These are phyloP conservation scores for Spencermartinsiella ligniputridi DNA, from an alignment of 1,139 yeast species.

Conservation along the genomic window DNA sequence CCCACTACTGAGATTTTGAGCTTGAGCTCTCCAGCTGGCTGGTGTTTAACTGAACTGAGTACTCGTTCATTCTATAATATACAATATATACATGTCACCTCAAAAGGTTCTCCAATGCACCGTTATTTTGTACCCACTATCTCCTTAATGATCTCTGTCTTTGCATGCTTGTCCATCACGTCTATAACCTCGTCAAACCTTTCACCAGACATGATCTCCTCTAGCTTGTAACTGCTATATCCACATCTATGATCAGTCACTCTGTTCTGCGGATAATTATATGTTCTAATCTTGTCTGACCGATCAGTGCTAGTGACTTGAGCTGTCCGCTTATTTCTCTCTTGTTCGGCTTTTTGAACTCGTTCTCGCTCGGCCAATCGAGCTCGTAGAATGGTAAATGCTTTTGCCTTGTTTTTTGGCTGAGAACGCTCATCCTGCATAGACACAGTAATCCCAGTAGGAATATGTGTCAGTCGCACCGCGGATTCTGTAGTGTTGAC, in stretches of 20 bases:
- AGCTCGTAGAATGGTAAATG: slow-evolving; percentile 75
- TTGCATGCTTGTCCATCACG: slow-evolving; percentile 46
- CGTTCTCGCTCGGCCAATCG: slow-evolving; percentile 80
- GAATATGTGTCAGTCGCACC: slow-evolving; percentile 85
- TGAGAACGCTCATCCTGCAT: slow-evolving; percentile 97
- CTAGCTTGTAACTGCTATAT: slow-evolving; percentile 69
- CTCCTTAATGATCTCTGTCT: slow-evolving; percentile 42
- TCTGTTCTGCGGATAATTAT: slow-evolving; percentile 87
- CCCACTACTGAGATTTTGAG: too few species aligned
- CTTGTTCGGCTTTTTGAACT: slow-evolving; percentile 58
- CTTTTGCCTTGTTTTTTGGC: slow-evolving; percentile 93
- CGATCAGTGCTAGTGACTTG: slow-evolving; percentile 89
- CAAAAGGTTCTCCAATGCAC: too few species aligned
- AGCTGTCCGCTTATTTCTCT: slow-evolving; percentile 63
- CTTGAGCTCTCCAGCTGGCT: too few species aligned
- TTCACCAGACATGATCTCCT: slow-evolving; percentile 71
- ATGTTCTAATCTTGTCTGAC: slow-evolving; percentile 89
- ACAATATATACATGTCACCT: too few species aligned
- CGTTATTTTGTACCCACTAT: slow-evolving; percentile 24
- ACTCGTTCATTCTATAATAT: too few species aligned
- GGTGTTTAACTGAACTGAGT: too few species aligned
- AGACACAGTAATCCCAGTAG: slow-evolving; percentile 82
- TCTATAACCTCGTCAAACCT: slow-evolving; percentile 61
- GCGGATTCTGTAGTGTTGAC: slow-evolving; percentile 98
- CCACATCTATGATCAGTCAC: slow-evolving; percentile 94